Conservation (phyloP, 2,329 filamentous ascomycete species). For the Neonectria punicea region DNA sequence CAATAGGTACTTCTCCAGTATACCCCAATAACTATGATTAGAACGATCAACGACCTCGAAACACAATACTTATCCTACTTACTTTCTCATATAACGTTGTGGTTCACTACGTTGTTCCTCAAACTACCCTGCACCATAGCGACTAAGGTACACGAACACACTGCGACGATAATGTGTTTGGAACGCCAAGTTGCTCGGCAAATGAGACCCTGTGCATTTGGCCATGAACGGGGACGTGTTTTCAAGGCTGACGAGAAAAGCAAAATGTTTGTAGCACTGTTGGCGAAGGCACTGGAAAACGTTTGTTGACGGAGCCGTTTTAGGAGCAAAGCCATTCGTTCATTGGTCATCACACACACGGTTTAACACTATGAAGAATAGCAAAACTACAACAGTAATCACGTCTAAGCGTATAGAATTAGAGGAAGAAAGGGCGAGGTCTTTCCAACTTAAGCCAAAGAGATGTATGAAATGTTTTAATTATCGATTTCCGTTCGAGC, state of each 20-base stretch:
- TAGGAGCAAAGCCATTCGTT: too few species aligned
- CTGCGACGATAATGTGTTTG: background rate
- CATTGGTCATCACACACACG: too few species aligned
- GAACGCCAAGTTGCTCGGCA: background rate
- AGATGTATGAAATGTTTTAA: too few species aligned
- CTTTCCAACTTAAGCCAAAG: too few species aligned
- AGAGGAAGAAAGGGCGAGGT: too few species aligned
- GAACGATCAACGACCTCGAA: constrained; percentile 10
- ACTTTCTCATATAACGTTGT: background rate
- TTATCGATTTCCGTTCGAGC: background rate
- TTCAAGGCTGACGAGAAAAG: too few species aligned
- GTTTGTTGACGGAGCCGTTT: too few species aligned
- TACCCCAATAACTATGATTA: constrained; percentile 35
- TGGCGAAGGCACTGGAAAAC: too few species aligned
- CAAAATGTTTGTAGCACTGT: background rate
- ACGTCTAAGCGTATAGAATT: too few species aligned
- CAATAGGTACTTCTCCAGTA: constrained; percentile 35
- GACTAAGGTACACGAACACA: background rate
- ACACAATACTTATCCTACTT: constrained; percentile 1
- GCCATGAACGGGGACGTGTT: background rate
- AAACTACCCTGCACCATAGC: background rate
- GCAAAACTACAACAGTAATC: too few species aligned
- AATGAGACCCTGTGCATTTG: accelerated
- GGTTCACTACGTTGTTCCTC: background rate
- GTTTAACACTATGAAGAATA: too few species aligned